Base-by-base conservation (phyloP, 257 asterid species). In the Nicotiana otophora region DNA sequence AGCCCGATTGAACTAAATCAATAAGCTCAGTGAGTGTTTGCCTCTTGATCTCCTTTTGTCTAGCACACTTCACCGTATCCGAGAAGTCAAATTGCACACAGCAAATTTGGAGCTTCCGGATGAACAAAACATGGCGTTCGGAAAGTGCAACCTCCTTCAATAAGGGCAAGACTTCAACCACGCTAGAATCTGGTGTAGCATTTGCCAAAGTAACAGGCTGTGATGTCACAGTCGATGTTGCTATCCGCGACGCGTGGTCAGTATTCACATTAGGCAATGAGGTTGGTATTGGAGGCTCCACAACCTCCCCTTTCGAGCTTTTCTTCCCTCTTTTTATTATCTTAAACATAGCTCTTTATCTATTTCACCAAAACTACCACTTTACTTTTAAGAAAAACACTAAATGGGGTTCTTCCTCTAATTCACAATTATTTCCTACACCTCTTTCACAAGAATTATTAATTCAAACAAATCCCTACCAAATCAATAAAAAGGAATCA, bases 21-120 rank as follows among this genome's bases (percentile, higher is more conserved):
- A 91, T 89, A 77, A 95, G 91, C 92, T 95, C 97, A 0, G 89
- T 72, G n/a, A 95, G 97, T 31, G 95, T 92, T 83, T 93, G 98
- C 88, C 97, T 88, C 92, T 92, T 95, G 86, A 93, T 92, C 91
- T 95, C 98, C 92, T 90, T 93, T 86, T 95, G 97, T 1, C 95
- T 92, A 1, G 86, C 88, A 19, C 87, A 89, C 84, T 89, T 93
- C 82, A 87, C 82, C 1, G 93, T 85, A 62, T 95, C 97, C 3
- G 86, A 15, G 89, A 92, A 95, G 85, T 95, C 94, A 83, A 91
- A 95, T 48, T 88, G 77, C 84, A 86, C 70, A 65, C 98, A 89
- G 77, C 98, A 95, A 16, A 87, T 89, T 77, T 90, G 96, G 63
- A 93, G 91, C 85, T 95, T 95, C 34, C 88, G 86, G 54, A 93